Percentiles rank a stretch among this genome's conserved stretches.
These are phyloP conservation scores for Saccharomyces kudriavzevii DNA, from an alignment of 805 yeast species.

Conservation along the genomic window DNA sequence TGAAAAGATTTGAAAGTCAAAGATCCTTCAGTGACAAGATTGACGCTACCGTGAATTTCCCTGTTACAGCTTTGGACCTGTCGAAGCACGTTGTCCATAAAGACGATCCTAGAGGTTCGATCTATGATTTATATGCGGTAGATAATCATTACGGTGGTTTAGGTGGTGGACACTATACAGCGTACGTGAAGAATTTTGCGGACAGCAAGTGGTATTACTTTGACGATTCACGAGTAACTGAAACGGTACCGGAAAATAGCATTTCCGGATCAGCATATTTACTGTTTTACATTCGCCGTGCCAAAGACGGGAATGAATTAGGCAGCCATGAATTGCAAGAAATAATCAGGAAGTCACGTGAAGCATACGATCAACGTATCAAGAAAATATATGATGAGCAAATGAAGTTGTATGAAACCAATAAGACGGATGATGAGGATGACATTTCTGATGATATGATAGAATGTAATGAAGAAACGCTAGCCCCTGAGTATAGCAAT, in stretches of 20 bases:
- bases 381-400: constrained; percentile 17
- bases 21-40: constrained; percentile 84
- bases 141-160: constrained; percentile 94
- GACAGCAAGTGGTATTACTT: constrained; percentile 82
- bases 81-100: constrained; percentile 42
- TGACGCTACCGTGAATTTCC: constrained; percentile 76
- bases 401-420: constrained; percentile 22
- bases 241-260: constrained; percentile 50
- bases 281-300: constrained; percentile 63
- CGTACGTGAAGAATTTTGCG: constrained; percentile 71
- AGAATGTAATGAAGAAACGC: not conserved
- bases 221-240: constrained; percentile 73
- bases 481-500: constrained; percentile 10
- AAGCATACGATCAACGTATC: constrained; percentile 22
- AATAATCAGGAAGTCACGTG: constrained; percentile 37
- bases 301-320: constrained; percentile 24
- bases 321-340: constrained; percentile 43
- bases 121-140: constrained; percentile 84
- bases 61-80: constrained; percentile 75
- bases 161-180: constrained; percentile 97
- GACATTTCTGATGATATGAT: constrained; percentile 8
- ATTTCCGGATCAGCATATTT: constrained; percentile 78
- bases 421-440: constrained; percentile 21
- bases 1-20: constrained; percentile 82
- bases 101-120: constrained; percentile 20